Conservation (phyloP, 768 basidiomycete species). For the Tulasnella sp. region DNA sequence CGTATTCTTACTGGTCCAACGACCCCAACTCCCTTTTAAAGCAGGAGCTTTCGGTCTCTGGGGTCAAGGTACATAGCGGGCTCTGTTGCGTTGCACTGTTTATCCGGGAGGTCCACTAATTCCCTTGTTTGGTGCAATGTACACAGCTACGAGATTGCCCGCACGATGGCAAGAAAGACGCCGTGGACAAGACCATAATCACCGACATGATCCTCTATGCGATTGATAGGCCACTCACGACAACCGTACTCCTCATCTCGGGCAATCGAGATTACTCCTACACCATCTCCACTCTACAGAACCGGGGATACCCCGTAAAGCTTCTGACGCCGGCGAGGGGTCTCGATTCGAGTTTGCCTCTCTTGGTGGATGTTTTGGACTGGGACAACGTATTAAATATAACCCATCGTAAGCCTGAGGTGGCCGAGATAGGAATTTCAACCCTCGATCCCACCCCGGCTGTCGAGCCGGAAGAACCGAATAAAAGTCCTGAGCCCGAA, state of each 20-base stretch:
- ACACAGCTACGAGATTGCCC: slow-evolving; percentile 29
- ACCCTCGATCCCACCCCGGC: background rate
- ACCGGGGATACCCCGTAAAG: slow-evolving; percentile 52
- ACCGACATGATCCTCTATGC: slow-evolving; percentile 66
- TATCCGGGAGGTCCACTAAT: slow-evolving; percentile 35
- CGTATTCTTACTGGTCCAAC: slow-evolving; percentile 45
- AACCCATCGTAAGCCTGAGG: background rate
- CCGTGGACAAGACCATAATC: slow-evolving; percentile 51
- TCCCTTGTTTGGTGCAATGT: slow-evolving; percentile 39
- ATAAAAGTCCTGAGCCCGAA: too few relatives aligned
- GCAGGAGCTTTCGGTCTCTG: slow-evolving; percentile 41
- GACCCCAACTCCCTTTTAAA: slow-evolving; percentile 38
- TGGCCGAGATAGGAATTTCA: background rate
- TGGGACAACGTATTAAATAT: background rate
- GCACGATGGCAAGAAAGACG: slow-evolving; percentile 33
- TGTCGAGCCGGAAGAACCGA: background rate
- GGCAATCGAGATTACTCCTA: slow-evolving; percentile 66
- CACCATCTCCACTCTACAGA: slow-evolving; percentile 52
- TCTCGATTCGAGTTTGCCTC: background rate
- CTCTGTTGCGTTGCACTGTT: slow-evolving; percentile 41
- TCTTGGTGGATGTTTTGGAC: background rate
- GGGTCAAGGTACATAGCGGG: slow-evolving; percentile 42
- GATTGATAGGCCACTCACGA: slow-evolving; percentile 51
- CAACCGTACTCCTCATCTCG: slow-evolving; percentile 59
- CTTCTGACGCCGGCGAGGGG: slow-evolving; percentile 42